A percentile compares a stretch with the other conserved stretches of the same genome.
These are phyloP conservation scores for Zhuliangozyma blackwelliae DNA, from an alignment of 1,139 yeast genomes.

Conservation along the genomic window DNA sequence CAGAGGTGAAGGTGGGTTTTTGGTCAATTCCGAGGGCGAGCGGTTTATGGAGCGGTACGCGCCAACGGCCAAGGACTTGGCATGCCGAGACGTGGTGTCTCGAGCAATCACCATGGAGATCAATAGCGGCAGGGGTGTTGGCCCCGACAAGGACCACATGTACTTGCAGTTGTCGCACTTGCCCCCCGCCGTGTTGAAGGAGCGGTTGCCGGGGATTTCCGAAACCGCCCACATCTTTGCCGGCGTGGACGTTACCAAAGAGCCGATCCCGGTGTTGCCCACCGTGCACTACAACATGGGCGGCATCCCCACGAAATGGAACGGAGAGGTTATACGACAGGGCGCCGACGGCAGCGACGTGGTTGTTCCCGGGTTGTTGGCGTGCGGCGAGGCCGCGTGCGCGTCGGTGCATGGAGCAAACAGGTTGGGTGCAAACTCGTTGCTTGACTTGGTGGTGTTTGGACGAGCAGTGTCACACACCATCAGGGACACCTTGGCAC, in stretches of 20 bases:
- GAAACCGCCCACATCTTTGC: constrained; percentile 98
- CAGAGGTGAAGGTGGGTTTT: constrained; percentile 99
- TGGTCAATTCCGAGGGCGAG: constrained; percentile 95
- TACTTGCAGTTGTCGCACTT: constrained; percentile 88
- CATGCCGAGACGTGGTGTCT: constrained; percentile 97
- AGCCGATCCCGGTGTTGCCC: constrained; percentile 97
- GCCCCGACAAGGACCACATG: constrained; percentile 92
- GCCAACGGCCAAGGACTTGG: constrained; percentile 96
- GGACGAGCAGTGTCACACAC: constrained; percentile 98
- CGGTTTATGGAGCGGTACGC: constrained; percentile 99
- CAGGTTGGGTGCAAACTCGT: constrained; percentile 97
- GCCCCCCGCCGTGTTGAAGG: constrained; percentile 86
- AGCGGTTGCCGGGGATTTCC: constrained; percentile 97
- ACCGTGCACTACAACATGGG: constrained; percentile 99
- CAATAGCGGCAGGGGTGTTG: constrained; percentile 98
- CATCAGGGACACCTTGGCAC: constrained; percentile 76
- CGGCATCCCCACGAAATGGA: constrained; percentile 97
- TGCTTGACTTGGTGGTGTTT: constrained; percentile 92
- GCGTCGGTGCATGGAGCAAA: constrained; percentile 99
- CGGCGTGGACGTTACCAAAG: constrained; percentile 98
- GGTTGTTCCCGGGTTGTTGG: constrained; percentile 88
- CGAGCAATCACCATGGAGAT: constrained; percentile 98
- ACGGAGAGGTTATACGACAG: constrained; percentile 85
- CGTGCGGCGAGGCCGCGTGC: constrained; percentile 99
- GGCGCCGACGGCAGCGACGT: constrained; percentile 86